Conservation (phyloP, 495 filamentous ascomycete species). For the Xylaria palmicola region DNA sequence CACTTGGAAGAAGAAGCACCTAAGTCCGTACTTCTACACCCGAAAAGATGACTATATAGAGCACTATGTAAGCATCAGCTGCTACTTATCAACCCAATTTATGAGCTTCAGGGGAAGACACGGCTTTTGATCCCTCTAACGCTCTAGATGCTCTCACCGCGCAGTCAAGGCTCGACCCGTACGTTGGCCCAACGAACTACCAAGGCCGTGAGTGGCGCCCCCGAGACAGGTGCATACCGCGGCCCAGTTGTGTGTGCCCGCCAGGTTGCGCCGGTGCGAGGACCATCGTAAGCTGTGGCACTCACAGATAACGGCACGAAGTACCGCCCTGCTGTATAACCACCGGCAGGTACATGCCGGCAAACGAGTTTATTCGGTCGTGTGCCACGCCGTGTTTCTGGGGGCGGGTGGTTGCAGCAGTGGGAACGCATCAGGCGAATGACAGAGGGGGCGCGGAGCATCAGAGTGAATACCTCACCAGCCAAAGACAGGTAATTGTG, state of each 20-base stretch:
- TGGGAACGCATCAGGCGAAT: not conserved
- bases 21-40: not conserved
- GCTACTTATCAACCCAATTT: not conserved
- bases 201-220: not conserved
- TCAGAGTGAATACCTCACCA: not conserved
- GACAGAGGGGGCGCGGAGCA: not conserved
- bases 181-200: not conserved
- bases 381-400: not conserved
- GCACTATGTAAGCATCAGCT: not conserved
- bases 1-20: not conserved
- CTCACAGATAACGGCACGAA: not conserved
- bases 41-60: no score
- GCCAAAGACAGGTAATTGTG: no score
- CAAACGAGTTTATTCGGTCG: slow-evolving; percentile 5
- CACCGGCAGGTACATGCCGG: not conserved
- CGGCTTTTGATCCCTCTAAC: not conserved
- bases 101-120: no score
- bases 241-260: not conserved
- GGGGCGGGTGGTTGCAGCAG: slow-evolving; percentile 6
- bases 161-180: no score
- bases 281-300: not conserved
- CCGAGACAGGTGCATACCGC: not conserved
- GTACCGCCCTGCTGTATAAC: no score
- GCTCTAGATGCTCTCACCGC: no score
- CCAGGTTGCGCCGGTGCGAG: not conserved